phyloP scores from a whole-genome alignment of 1,284 basidiomycete species.

The Naganishia albida region DNA sequence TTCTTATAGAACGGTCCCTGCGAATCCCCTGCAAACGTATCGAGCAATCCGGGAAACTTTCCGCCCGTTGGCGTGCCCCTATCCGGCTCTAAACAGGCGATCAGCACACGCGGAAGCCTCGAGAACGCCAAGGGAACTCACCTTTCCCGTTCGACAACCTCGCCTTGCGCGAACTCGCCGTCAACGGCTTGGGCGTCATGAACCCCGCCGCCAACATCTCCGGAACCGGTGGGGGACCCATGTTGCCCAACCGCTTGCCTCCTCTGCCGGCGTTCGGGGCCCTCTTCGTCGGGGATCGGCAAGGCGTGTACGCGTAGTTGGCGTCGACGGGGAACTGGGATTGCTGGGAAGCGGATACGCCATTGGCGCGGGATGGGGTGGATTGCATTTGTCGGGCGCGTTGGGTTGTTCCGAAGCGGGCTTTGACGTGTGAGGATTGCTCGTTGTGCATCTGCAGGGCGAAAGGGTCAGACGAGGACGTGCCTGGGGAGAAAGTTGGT shows the following conservation, averaged over 20 bases:
- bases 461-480: background rate
- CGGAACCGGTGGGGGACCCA: conserved; percentile 21
- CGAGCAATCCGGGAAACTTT: conserved; percentile 25
- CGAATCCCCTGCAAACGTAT: conserved; percentile 20
- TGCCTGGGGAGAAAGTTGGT: background rate
- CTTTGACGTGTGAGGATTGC: conserved; percentile 25
- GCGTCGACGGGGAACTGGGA: conserved; percentile 1
- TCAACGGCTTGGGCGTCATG: conserved; percentile 10
- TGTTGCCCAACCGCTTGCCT: background rate
- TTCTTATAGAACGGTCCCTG: background rate
- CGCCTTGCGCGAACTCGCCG: conserved; percentile 5
- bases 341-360: background rate
- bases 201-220: background rate
- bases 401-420: conserved; percentile 20
- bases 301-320: conserved; percentile 14
- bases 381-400: conserved; percentile 18
- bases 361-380: conserved; percentile 11
- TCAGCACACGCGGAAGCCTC: background rate
- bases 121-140: background rate
- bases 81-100: background rate
- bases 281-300: conserved; percentile 22
- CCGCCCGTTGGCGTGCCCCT: background rate
- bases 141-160: conserved; percentile 1
- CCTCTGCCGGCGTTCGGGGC: background rate
- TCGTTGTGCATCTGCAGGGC: conserved; percentile 25